Conservation (phyloP, 805 yeast species). For the Tanozyma kutaoensis region DNA sequence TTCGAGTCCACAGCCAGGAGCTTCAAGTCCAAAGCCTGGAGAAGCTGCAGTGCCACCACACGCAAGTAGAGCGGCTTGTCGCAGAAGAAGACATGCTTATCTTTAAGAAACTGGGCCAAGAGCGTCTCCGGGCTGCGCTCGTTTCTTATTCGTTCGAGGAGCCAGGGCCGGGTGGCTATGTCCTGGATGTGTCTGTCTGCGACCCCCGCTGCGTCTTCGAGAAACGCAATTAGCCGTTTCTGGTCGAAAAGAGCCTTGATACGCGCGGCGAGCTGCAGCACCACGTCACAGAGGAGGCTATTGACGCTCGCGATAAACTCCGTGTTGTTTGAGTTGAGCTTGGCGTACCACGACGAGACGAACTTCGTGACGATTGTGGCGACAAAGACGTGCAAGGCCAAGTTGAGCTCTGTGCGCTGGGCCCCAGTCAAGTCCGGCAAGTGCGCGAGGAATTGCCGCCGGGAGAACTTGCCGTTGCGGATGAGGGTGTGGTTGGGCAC, state of each 20-base stretch:
- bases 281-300: slow-evolving; percentile 10
- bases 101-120: slow-evolving; percentile 1
- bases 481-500: slow-evolving; percentile 20
- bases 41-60: slow-evolving; percentile 5
- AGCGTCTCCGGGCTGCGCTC: slow-evolving; percentile 3
- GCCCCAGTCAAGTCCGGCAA: slow-evolving; percentile 16
- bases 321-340: slow-evolving; percentile 17
- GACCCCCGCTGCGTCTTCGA: slow-evolving; percentile 10
- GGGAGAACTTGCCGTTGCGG: slow-evolving; percentile 13
- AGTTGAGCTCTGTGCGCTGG: slow-evolving; percentile 13
- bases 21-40: slow-evolving; percentile 10
- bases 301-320: slow-evolving; percentile 16
- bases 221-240: slow-evolving; percentile 6
- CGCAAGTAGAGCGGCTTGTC: background rate
- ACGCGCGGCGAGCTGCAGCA: slow-evolving; percentile 11
- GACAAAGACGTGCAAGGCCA: slow-evolving; percentile 24
- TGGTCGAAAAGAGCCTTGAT: slow-evolving; percentile 3
- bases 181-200: slow-evolving; percentile 4
- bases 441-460: slow-evolving; percentile 12
- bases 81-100: background rate
- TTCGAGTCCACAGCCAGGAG: slow-evolving; percentile 6
- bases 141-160: too few species aligned
- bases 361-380: slow-evolving; percentile 13
- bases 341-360: slow-evolving; percentile 8
- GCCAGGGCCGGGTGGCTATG: too few species aligned